Evolutionary conservation across 2,329 filamentous ascomycete species (phyloP), one percentile per base, ranked within the genome.

Genomic region (Aspergillus intermedius): DNA sequence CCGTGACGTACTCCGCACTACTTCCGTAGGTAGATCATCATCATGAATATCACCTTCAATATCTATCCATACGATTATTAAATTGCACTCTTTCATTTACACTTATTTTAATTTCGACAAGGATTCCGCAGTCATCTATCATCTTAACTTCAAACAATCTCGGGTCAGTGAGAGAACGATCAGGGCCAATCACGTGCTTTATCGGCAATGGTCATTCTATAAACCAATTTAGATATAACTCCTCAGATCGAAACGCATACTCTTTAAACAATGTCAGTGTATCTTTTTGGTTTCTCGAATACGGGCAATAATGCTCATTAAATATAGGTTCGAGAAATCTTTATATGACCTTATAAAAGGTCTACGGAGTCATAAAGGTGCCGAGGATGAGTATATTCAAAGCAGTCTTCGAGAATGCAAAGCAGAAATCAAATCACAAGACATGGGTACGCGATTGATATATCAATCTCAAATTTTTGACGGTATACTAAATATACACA

Each of bases 301-400:
- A n/a, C 34, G 22, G 37, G 12, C 17, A 40, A 15, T 22, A 21
- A 40, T 40, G 9, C 34, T 37, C 25, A 34, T 3, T 12, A 7
- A 17, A 35, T 35, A 13, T 35, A 97, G 91, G 93, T 98, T 98
- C 75, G 93, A 98, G 72, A 98, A 98, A 74, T 96, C 93, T 39
- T 82, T 98, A 17, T 95, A 96, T 73, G 91, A 97, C 82, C 91
- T 98, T 77, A 98, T 98, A 63, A 83, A 91, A 72, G 93, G 93
- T 62, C 77, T 98, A 65, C 86, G 93, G 58, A 93, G 91, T 68
- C 91, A 97, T 75, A 96, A 95, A 71, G 91, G 91, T 61, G 87
- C 85, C 65, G 93, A 98, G 74, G 87, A 86, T 68, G 89, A 94
- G 66, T 98, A 97, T 70, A 94, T 98, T 51, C 87, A 95, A 66